Evolutionary conservation across 2,329 filamentous ascomycete genomes (phyloP), one percentile per base, ranked within the genome.

Genomic region (Sclerotinia spermophila): DNA sequence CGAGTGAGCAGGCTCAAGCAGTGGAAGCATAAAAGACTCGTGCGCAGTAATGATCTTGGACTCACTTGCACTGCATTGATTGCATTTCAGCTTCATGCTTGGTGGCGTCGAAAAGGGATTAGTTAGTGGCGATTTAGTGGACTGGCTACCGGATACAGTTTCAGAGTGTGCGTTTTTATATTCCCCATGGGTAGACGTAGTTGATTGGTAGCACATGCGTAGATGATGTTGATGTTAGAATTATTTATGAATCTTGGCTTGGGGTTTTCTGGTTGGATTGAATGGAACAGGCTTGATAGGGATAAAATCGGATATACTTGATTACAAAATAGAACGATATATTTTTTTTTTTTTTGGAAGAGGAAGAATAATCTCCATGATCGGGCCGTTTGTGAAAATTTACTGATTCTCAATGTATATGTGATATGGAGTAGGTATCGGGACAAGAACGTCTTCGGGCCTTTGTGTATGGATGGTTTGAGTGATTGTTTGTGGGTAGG

Each of bases 71-170:
- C 35, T 65, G 33, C 33, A 65, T 48, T 65, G n/a, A 24, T 65
- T 53, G 62, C 33, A 65, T 38, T 40, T 65, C 62, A 65, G 45
- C 62, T 53, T 65, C 35, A 53, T 40, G 45, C 51, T 65, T 53
- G 61, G 45, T 53, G 62, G 62, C 62, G 62, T 65, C 40, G 62
- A 53, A 65, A 53, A 53, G n/a, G 45, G 35, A 40, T 65, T 21
- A 38, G 17, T 44, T 35, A 60, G 19, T 40, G 33, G 35, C 27
- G 58, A 60, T 60, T 59, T n/a, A 38, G 35, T 30, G 62, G 45
- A 11, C 40, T 53, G 62, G 45, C 51, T 53, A 21, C 53, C 17
- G 45, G 62, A 65, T n/a, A 65, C 45, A 38, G 17, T 65, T 19
- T 53, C 40, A 65, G 35, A 65, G 62, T 33, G 44, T 27, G 45